A percentile compares a stretch with the other conserved stretches of the same genome.
These are phyloP conservation scores for Aspergillus felis DNA, from an alignment of 2,329 filamentous ascomycete species.

Conservation along the genomic window DNA sequence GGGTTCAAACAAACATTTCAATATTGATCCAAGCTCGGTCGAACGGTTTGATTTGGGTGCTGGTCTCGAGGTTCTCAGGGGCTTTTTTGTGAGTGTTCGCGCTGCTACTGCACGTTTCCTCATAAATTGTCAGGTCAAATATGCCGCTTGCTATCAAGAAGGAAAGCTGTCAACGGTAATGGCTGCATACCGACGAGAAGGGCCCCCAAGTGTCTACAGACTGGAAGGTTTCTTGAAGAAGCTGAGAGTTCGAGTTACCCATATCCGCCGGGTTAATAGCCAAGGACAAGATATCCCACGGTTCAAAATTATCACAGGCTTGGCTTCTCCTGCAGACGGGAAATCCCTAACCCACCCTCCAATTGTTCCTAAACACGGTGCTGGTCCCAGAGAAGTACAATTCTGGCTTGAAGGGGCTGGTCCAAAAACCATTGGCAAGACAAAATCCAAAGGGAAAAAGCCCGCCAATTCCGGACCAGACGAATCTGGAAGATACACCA, in stretches of 20 bases:
- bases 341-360: conserved; percentile 32
- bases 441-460: conserved; percentile 24
- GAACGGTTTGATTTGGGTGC: conserved; percentile 42
- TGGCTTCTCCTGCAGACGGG: conserved; percentile 43
- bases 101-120: conserved; percentile 55
- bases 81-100: conserved; percentile 60
- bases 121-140: conserved; percentile 61
- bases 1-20: conserved; percentile 53
- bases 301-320: conserved; percentile 45
- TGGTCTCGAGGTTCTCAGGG: conserved; percentile 56
- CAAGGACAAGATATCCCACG: conserved; percentile 30
- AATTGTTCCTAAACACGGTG: conserved; percentile 34
- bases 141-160: conserved; percentile 54
- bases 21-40: conserved; percentile 28
- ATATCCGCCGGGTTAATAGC: conserved; percentile 37
- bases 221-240: conserved; percentile 37
- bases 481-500: conserved; percentile 43
- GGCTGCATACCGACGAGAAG: conserved; percentile 21
- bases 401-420: conserved; percentile 47
- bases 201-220: conserved; percentile 16
- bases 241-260: conserved; percentile 39
- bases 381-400: conserved; percentile 50
- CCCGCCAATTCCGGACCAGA: conserved; percentile 26
- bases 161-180: conserved; percentile 41
- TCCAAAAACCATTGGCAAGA: conserved; percentile 17